Evolutionary conservation across 73 alveolate genomes (phyloP), one percentile per base, ranked within the genome.

Genomic region (Durusdinium trenchii): DNA sequence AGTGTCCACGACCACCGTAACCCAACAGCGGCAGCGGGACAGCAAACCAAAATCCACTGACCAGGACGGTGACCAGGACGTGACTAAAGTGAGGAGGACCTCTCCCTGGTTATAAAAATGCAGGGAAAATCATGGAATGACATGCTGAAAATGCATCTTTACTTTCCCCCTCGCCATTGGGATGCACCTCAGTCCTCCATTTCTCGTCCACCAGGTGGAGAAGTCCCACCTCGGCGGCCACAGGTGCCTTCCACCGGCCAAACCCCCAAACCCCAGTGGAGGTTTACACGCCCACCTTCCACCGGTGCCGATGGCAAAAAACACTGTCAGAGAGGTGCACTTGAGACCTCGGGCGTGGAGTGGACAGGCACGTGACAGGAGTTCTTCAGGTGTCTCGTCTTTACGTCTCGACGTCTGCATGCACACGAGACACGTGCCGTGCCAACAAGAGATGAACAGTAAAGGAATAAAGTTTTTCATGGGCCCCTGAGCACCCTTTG

Each of bases 311-410:
- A 40, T 91, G 98, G 62, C 98, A 91, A 89, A 91, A 91, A 0
- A 91, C 98, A n/a, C 98, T 91, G 78, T 91, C 98, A 54, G 98
- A 91, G 61, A 91, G 38, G n/a, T 91, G 98, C 89, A 91, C 98
- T 50, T 91, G 98, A 43, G 98, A 91, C 98, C 98, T 91, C 61
- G 40, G 48, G n/a, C 45, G 0, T 6, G 38, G 35, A 79, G 1
- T 43, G 86, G 48, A 6, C 52, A 35, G 35, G 20, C 69, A 57
- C 23, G 12, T 57, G 32, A 12, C 23, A 57, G 69, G 12, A n/a
- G n/a, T n/a, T n/a, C n/a, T n/a, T n/a, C n/a, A n/a, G n/a, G n/a
- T n/a, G n/a, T n/a, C n/a, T n/a, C n/a, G n/a, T n/a, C n/a, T n/a
- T n/a, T n/a, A n/a, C n/a, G n/a, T n/a, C n/a, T n/a, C n/a, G n/a